phyloP scores from a whole-genome alignment of 257 asterid species.

The Nicotiana attenuata region DNA sequence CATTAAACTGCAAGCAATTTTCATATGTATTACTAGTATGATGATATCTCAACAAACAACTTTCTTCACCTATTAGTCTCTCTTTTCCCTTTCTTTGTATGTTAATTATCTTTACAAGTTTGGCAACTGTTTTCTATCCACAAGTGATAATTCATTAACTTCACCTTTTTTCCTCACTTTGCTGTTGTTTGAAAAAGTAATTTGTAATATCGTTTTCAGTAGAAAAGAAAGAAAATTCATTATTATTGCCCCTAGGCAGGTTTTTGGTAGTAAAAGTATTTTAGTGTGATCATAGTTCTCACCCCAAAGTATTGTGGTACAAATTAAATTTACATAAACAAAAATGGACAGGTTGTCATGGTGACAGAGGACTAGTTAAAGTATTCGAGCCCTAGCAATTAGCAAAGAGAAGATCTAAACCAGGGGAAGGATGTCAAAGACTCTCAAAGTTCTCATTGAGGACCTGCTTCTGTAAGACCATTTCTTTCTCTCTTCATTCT shows the following conservation, averaged over 20 bases:
- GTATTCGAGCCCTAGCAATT: background rate
- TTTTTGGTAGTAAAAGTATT: background rate
- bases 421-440: background rate
- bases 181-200: background rate
- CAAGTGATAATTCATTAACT: background rate
- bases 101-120: background rate
- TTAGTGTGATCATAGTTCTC: background rate
- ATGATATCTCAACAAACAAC: too few species aligned
- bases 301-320: background rate
- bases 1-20: background rate
- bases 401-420: background rate
- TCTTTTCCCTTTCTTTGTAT: background rate
- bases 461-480: background rate
- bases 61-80: background rate
- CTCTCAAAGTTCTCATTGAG: background rate
- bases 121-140: background rate
- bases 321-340: too few species aligned
- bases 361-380: background rate
- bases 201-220: too few species aligned
- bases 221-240: background rate
- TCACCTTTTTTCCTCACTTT: background rate
- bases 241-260: background rate
- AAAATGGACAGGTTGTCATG: background rate
- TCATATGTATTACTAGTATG: background rate
- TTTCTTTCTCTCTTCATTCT: background rate